phyloP scores from a whole-genome alignment of 345 rosid species.

The Eucalyptus globulus region DNA sequence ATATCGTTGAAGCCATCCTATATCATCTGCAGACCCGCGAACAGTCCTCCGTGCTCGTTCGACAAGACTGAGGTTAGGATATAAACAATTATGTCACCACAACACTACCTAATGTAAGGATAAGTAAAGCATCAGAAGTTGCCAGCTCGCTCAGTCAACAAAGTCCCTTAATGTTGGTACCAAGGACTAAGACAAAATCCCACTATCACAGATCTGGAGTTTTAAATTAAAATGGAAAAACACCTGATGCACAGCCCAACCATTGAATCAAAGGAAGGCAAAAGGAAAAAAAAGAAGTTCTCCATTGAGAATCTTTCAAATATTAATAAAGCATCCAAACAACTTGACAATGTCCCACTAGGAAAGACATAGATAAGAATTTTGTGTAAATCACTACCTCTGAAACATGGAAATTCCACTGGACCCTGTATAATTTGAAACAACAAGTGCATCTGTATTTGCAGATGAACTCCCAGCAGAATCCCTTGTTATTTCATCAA shows the following conservation, averaged over 20 bases:
- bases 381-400: slow-evolving; percentile 32
- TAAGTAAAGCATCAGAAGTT: neutral
- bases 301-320: neutral
- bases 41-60: slow-evolving; percentile 89
- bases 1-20: slow-evolving; percentile 81
- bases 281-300: neutral
- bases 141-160: neutral
- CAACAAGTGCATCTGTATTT: slow-evolving; percentile 22
- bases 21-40: slow-evolving; percentile 93
- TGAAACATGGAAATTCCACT: slow-evolving; percentile 69
- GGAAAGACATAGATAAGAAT: neutral
- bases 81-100: neutral
- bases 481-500: slow-evolving; percentile 7
- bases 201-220: neutral
- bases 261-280: neutral
- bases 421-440: slow-evolving; percentile 20
- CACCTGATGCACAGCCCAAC: neutral
- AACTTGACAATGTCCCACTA: neutral
- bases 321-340: neutral
- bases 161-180: neutral
- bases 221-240: neutral
- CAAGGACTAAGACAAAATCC: neutral
- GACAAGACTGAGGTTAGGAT: slow-evolving; percentile 40
- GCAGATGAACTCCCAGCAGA: slow-evolving; percentile 24
- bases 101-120: neutral